These are phyloP conservation scores for Paracamarosporium sp. DNA, from an alignment of 2,329 filamentous ascomycete species.

Conservation along the genomic window DNA sequence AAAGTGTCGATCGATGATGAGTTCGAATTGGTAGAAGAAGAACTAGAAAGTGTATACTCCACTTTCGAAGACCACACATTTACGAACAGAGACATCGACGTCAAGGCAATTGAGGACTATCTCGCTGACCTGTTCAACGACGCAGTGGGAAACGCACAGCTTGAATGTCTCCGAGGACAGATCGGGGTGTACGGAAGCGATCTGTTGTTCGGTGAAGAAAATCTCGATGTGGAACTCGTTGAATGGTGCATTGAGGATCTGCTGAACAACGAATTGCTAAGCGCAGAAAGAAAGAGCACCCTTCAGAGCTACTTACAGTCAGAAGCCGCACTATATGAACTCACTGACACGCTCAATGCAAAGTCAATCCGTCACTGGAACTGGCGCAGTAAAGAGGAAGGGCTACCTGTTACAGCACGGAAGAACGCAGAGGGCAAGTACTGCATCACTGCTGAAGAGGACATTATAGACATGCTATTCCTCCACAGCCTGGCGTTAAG, in stretches of 20 bases:
- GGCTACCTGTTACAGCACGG: slow-evolving; percentile 28
- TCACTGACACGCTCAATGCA: slow-evolving; percentile 30
- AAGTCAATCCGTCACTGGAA: slow-evolving; percentile 34
- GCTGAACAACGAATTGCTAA: slow-evolving; percentile 56
- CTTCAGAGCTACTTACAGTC: slow-evolving; percentile 36
- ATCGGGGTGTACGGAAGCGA: slow-evolving; percentile 23
- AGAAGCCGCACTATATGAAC: slow-evolving; percentile 26
- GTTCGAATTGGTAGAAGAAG: slow-evolving; percentile 59
- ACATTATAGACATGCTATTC: slow-evolving; percentile 36
- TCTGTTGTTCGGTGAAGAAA: slow-evolving; percentile 15
- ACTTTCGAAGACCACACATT: slow-evolving; percentile 36
- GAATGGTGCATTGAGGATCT: slow-evolving; percentile 57
- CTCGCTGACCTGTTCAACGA: slow-evolving; percentile 22
- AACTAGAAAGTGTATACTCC: slow-evolving; percentile 61
- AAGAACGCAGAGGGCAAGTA: slow-evolving; percentile 29
- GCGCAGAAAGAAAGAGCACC: slow-evolving; percentile 53
- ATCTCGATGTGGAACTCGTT: slow-evolving; percentile 53
- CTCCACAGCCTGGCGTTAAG: slow-evolving; percentile 28
- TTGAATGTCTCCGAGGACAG: slow-evolving; percentile 17
- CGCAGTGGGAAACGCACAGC: not conserved
- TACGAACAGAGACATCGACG: slow-evolving; percentile 21
- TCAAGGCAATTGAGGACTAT: slow-evolving; percentile 25
- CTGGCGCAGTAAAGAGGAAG: slow-evolving; percentile 26
- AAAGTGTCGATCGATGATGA: slow-evolving; percentile 38
- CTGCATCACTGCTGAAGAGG: slow-evolving; percentile 32